Evolutionary conservation across 108 stramenopile genomes (phyloP), one percentile per base, ranked within the genome.

Genomic region (Pseudonitzschia multiseries): DNA sequence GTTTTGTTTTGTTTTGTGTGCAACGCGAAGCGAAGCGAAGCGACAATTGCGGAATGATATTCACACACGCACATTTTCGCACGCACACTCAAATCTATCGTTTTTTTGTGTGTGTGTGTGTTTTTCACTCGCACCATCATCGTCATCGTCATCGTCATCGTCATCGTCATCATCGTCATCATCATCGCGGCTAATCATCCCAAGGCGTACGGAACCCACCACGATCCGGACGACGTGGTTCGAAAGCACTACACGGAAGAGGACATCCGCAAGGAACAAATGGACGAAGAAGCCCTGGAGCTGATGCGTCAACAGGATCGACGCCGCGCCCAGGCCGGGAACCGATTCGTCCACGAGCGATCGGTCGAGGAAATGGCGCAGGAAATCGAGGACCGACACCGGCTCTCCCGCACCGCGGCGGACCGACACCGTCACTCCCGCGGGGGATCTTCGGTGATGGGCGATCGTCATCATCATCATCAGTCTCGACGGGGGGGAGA

Each of bases 211-310:
- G 85, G 83, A n/a, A 79, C 71, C 29, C 83, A 87, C 67, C 75
- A 82, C 31, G 85, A 86, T 48, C 88, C 89, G 0, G 82, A 93
- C 32, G 95, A 92, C 59, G 85, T 89, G 9, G 88, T 89, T 33
- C 74, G 74, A 22, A 89, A 83, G 59, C 84, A 89, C 54, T 91
- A 90, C 77, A 85, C 88, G 2, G 89, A 75, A 29, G 92, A 87
- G 67, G 89, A 89, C 68, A 86, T 84, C 36, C 81, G 82, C 29
- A 82, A 81, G 59, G 94, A 90, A 72, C 86, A 89, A 67, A 86
- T 89, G 75, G 96, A 98, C 74, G 92, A 94, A 48, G 93, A 95
- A 64, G 84, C 94, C 4, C 72, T 78, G 71, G 91, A 88, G 57
- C 67, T 95, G 36, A 96, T 95, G 60, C 75, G 85, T 36, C 86